Evolutionary conservation across 257 asterid species (phyloP).

Genomic region (Leonotis leonurus): DNA sequence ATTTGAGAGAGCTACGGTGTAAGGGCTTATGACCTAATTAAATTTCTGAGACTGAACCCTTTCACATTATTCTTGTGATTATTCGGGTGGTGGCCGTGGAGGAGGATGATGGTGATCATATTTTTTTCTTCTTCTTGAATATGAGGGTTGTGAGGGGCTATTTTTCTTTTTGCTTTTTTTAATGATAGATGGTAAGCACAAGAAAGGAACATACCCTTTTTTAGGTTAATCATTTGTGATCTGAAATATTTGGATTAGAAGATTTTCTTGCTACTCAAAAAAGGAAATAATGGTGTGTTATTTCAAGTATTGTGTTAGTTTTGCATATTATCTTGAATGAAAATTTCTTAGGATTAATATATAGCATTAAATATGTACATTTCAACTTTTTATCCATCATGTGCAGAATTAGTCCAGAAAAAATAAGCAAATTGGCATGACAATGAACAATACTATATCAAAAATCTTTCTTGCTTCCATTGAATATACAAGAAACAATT

Average conservation of each 20-base stretch:
- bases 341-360: no score
- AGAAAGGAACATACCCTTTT: background rate
- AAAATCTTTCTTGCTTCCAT: background rate
- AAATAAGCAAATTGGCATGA: background rate
- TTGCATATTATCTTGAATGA: background rate
- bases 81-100: background rate
- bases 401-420: no score
- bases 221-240: background rate
- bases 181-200: conserved; percentile 4
- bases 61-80: background rate
- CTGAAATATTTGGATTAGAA: background rate
- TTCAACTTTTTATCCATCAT: no score
- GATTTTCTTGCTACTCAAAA: background rate
- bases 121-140: conserved; percentile 11
- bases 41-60: background rate
- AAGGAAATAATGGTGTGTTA: background rate
- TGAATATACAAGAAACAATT: background rate
- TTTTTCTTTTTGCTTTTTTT: background rate
- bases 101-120: conserved; percentile 1
- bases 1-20: background rate
- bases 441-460: background rate
- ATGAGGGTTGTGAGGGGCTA: background rate
- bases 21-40: background rate
- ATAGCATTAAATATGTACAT: no score
- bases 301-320: background rate